phyloP scores from a whole-genome alignment of 2,329 filamentous ascomycete species.

The Fusarium sp. region DNA sequence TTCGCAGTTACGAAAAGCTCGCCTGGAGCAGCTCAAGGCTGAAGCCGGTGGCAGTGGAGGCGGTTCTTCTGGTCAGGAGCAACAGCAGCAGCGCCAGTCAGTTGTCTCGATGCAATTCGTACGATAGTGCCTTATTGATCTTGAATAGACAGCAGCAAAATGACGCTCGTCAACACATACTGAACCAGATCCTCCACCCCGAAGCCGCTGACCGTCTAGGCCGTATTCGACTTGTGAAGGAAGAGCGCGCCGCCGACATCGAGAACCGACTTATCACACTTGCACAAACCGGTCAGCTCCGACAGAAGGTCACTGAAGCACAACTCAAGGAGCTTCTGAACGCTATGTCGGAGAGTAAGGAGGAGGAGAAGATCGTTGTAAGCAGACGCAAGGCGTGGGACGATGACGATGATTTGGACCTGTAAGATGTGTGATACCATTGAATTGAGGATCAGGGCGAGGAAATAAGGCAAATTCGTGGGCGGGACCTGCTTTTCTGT shows the following conservation, averaged over 20 bases:
- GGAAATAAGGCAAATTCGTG: background rate
- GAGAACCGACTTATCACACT: constrained; percentile 95
- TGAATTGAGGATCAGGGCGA: background rate
- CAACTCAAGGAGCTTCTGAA: constrained; percentile 93
- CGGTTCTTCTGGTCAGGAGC: constrained; percentile 53
- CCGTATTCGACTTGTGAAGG: constrained; percentile 95
- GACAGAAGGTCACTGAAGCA: constrained; percentile 87
- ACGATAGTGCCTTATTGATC: background rate
- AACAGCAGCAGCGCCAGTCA: constrained; percentile 68
- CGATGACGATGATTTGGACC: constrained; percentile 81
- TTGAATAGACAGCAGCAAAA: constrained; percentile 57
- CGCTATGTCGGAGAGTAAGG: constrained; percentile 81
- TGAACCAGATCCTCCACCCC: constrained; percentile 93
- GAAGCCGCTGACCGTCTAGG: constrained; percentile 92
- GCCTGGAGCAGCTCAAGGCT: constrained; percentile 91
- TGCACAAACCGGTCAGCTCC: constrained; percentile 85
- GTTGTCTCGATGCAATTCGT: background rate
- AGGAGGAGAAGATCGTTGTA: constrained; percentile 88
- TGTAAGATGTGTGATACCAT: constrained; percentile 49
- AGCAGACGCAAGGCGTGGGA: constrained; percentile 83
- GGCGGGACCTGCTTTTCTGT: constrained; percentile 14
- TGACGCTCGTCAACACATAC: constrained; percentile 79
- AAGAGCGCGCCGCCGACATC: constrained; percentile 86
- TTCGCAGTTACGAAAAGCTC: constrained; percentile 84
- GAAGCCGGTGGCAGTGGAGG: constrained; percentile 63